Base-by-base conservation (phyloP, 2,329 filamentous ascomycete genomes). In the Aspergillus brunneoviolaceus region DNA sequence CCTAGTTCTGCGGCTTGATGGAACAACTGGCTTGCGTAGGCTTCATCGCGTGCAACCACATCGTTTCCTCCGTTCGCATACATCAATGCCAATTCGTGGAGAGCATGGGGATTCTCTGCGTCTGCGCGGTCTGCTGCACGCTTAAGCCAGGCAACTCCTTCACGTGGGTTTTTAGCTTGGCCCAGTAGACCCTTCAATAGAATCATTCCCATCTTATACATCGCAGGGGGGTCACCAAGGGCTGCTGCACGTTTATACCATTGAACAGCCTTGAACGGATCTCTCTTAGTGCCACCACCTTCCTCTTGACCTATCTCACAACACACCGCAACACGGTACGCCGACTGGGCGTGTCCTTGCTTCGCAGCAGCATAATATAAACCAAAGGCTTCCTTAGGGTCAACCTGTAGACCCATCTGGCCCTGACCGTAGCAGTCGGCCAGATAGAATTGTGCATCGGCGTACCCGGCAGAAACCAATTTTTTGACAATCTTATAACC, bases 161-260 rank as follows among this genome's bases (percentile, higher is more conserved):
- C 95, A 49, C 89, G 85, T 2, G 91, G 85, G 71, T 96, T 96
- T 71, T 83, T 87, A 25, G 83, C 85, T 73, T 98, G 93, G 4
- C 93, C 93, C n/a, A 99, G 84, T 29, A 98, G 82, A 11, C 94
- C 95, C 76, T 98, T 98, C 57, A 98, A 85, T 63, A 91, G 81
- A 66, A 99, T 96, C 89, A 97, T 96, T 60, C 95, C 95, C 77
- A 98, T 87, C 77, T 99, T 99, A 81, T 97, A 99, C 92, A 98
- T 96, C 31, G 93, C 95, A 0, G 94, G 90, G 1, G 90, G 89
- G 71, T 99, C 94, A 3, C 95, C 94, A 2, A 98, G 82, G 12
- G 89, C 89, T 11, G 95, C 94, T 6, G 95, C 92, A 49, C 93
- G 90, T 74, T 94, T 92, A 77, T 99, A 99, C 95, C 95, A 99